These are phyloP conservation scores for Lipomyces spencermartinsiae DNA, from an alignment of 805 yeast genomes.

Conservation along the genomic window DNA sequence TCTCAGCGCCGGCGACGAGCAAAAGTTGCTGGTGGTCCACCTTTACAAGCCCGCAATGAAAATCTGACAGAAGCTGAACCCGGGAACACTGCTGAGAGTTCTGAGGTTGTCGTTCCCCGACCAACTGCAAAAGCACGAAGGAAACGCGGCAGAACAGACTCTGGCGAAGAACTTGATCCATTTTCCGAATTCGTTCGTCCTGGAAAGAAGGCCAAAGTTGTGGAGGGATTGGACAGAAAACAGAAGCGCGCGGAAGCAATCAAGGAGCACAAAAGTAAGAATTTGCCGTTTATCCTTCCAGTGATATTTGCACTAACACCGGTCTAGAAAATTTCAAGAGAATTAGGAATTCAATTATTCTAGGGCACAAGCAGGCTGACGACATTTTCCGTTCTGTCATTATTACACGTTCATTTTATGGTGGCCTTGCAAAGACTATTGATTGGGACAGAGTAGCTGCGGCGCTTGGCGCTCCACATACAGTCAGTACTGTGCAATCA, in stretches of 20 bases:
- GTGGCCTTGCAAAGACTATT: constrained; percentile 59
- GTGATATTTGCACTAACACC: background rate
- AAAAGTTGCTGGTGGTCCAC: background rate
- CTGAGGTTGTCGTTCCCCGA: background rate
- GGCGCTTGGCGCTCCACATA: constrained; percentile 52
- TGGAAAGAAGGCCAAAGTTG: constrained; percentile 15
- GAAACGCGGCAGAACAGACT: background rate
- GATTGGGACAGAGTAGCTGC: constrained; percentile 68
- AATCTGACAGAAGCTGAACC: background rate
- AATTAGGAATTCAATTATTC: constrained; percentile 18
- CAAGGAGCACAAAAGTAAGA: constrained; percentile 9
- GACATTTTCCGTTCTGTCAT: constrained; percentile 68
- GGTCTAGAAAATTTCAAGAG: constrained; percentile 4
- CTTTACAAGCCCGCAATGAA: background rate
- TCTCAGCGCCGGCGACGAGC: constrained; percentile 3
- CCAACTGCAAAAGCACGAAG: background rate
- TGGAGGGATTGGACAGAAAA: constrained; percentile 15
- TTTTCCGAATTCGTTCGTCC: constrained; percentile 14
- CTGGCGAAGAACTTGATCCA: constrained; percentile 1
- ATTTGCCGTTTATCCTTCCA: background rate
- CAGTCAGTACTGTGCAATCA: constrained; percentile 57
- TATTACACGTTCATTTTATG: constrained; percentile 60
- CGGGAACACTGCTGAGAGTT: background rate
- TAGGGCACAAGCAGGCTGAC: constrained; percentile 57
- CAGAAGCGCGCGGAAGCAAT: constrained; percentile 11